Conservation (phyloP, 768 basidiomycete species). For the Solioccasus polychromus region DNA sequence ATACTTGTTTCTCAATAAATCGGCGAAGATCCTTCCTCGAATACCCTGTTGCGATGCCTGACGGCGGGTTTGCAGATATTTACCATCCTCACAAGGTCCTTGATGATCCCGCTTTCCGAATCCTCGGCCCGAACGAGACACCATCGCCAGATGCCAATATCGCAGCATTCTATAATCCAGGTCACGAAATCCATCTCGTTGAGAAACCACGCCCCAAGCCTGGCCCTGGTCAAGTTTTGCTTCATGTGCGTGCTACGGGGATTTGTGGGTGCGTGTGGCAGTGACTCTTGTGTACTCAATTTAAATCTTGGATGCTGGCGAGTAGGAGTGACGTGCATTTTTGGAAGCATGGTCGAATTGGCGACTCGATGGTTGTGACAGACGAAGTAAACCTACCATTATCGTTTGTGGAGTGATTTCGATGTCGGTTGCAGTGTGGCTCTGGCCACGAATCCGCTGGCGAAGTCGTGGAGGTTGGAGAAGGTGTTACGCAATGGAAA, state of each 20-base stretch:
- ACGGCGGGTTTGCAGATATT: constrained; percentile 35
- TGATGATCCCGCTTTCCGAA: constrained; percentile 52
- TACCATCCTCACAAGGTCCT: constrained; percentile 58
- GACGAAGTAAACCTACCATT: constrained; percentile 46
- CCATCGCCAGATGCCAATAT: constrained; percentile 49
- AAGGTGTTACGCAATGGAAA: constrained; percentile 67
- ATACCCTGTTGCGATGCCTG: constrained; percentile 16
- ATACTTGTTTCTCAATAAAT: neutral
- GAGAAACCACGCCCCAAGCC: constrained; percentile 59
- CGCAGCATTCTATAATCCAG: constrained; percentile 63
- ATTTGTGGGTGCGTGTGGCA: constrained; percentile 56
- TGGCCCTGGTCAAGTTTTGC: constrained; percentile 61
- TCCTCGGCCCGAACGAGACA: constrained; percentile 49
- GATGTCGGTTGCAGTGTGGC: constrained; percentile 55
- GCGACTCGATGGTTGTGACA: constrained; percentile 67
- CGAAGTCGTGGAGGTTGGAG: constrained; percentile 60
- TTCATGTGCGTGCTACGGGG: constrained; percentile 66
- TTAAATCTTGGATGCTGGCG: neutral
- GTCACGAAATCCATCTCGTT: constrained; percentile 64
- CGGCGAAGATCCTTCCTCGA: neutral
- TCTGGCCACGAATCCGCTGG: constrained; percentile 73
- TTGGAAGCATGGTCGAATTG: constrained; percentile 68
- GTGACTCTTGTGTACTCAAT: neutral
- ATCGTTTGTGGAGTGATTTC: neutral
- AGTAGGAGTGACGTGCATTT: constrained; percentile 69